These are phyloP conservation scores for Aureobasidium sp. DNA, from an alignment of 2,329 filamentous ascomycete genomes.

Conservation along the genomic window DNA sequence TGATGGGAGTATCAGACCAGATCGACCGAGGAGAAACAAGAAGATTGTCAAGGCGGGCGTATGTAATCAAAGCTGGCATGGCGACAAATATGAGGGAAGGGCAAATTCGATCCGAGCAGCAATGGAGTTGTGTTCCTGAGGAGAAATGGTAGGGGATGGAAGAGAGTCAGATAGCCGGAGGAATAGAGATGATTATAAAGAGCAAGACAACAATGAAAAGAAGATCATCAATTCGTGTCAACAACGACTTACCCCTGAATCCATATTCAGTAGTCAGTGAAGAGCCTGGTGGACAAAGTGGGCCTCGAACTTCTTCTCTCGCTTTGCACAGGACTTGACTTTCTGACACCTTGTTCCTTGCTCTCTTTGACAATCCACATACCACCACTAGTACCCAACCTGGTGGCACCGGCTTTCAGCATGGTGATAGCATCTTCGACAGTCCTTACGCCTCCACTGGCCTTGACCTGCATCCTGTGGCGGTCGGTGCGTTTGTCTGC, in stretches of 20 bases:
- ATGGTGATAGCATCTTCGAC: conserved; percentile 43
- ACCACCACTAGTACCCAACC: conserved; percentile 48
- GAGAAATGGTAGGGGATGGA: background rate
- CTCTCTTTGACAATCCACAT: conserved; percentile 46
- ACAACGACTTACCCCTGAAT: background rate
- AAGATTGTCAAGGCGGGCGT: too few relatives aligned
- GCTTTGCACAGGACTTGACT: conserved; percentile 1
- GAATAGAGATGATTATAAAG: background rate
- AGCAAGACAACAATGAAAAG: background rate
- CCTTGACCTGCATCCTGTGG: conserved; percentile 45
- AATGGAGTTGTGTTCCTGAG: background rate
- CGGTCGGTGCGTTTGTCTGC: conserved; percentile 3
- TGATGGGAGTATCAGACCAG: too few relatives aligned
- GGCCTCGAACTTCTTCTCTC: conserved; percentile 2
- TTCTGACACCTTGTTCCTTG: conserved; percentile 17
- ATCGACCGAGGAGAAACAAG: too few relatives aligned
- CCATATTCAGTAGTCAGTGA: conserved; percentile 8
- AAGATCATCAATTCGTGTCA: background rate
- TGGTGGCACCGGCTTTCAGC: conserved; percentile 47
- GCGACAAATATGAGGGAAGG: too few relatives aligned
- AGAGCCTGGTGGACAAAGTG: conserved; percentile 2
- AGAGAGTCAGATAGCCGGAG: background rate
- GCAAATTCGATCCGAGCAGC: too few relatives aligned
- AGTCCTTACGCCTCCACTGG: conserved; percentile 47
- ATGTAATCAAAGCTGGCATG: too few relatives aligned